Percentiles rank a stretch among this genome's conserved stretches.
These are phyloP conservation scores for Beauveria rudraprayagi DNA, from an alignment of 2,329 filamentous ascomycete species.

Conservation along the genomic window DNA sequence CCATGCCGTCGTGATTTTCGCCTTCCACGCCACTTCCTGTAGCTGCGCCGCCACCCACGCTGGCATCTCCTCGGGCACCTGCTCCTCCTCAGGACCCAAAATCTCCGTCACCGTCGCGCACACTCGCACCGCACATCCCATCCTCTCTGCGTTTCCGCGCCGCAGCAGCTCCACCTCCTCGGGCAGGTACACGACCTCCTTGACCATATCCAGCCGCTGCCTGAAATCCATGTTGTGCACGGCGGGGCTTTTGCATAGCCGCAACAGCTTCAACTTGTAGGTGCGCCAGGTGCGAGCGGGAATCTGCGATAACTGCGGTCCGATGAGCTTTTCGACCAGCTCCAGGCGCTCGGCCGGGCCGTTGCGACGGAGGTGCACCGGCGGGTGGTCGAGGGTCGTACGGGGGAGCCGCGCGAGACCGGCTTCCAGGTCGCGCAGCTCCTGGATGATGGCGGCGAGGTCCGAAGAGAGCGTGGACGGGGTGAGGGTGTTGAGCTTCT, in stretches of 20 bases:
- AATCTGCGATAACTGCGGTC: constrained; percentile 12
- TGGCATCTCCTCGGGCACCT: constrained; percentile 13
- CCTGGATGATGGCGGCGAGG: neutral
- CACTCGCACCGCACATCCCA: constrained; percentile 19
- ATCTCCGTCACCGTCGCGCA: constrained; percentile 21
- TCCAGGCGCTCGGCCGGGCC: neutral
- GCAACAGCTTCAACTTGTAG: constrained; percentile 19
- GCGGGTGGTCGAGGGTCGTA: neutral
- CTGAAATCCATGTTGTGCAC: constrained; percentile 14
- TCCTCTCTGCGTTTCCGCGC: constrained; percentile 19
- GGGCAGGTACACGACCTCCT: constrained; percentile 19
- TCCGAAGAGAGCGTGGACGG: neutral
- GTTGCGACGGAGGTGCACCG: neutral
- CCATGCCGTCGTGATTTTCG: constrained; percentile 12
- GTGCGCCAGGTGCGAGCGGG: constrained; percentile 15
- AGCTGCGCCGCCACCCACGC: constrained; percentile 20
- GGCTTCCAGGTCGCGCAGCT: neutral
- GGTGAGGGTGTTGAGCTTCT: neutral
- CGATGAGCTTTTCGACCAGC: neutral
- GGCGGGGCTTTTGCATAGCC: constrained; percentile 11
- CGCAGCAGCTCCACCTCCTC: constrained; percentile 22
- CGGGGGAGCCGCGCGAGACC: neutral
- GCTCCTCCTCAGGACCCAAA: constrained; percentile 18
- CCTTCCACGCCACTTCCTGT: constrained; percentile 19
- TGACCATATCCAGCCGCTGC: constrained; percentile 18